Evolutionary conservation across 2,329 filamentous ascomycete genomes (phyloP), one percentile per base, ranked within the genome.

Genomic region (Exophiala sp.): DNA sequence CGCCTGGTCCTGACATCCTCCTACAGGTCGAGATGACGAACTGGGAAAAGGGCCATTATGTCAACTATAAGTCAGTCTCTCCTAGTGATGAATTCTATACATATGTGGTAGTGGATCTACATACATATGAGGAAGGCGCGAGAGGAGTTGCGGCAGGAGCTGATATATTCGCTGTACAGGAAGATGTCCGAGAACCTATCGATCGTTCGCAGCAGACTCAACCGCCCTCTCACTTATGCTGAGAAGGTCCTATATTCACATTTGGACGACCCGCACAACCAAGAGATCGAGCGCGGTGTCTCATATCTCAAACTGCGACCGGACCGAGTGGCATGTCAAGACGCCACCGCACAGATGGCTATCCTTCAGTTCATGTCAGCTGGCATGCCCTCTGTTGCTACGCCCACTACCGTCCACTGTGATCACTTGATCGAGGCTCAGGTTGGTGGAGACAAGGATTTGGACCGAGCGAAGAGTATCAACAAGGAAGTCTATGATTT

Each of bases 401-500:
- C 95, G 68, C 94, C 94, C 47, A 85, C 87, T 66, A 97, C 92
- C 46, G 92, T 99, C 61, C 94, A 99, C 84, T 97, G 94, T 72
- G 94, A 99, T 76, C 94, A 99, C 78, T 85, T 99, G 82, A 99
- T 99, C 75, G 92, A 97, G 82, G 94, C 92, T 59, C 92, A 97
- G 78, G 72, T 92, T 68, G 94, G 94, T 71, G 91, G 91, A 66
- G 84, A 81, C 62, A 94, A 96, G 84, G 94, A 99, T 88, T 80
- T 97, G 74, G 87, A 84, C 59, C 85, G 92, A 69, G 94, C 94
- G 67, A 80, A 92, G 69, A 83, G 85, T 66, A 96, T 96, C 79
- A 97, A 97, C 86, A 95, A 95, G 83, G 92, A 97, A 77, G 94
- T 99, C 66, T 99, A 97, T 78, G 88, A 97, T 77, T 99, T 99